phyloP scores from a whole-genome alignment of 805 yeast species.

The Sugiyamaella mastotermitis region DNA sequence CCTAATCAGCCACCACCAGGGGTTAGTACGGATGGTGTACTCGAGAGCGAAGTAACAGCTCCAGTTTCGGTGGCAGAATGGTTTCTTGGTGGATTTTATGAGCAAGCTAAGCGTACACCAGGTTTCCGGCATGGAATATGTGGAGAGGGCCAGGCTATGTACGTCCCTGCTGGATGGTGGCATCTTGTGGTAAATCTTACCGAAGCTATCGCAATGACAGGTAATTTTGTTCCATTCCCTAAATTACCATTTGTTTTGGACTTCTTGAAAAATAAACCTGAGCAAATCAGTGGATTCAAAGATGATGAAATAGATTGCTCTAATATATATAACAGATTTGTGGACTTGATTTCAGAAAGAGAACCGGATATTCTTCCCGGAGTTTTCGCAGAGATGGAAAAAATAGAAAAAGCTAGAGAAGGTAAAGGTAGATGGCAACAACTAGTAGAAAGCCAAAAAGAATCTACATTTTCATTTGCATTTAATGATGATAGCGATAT shows the following conservation, averaged over 20 bases:
- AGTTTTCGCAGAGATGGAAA: background rate
- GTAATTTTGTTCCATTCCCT: slow-evolving; percentile 73
- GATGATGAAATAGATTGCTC: slow-evolving; percentile 17
- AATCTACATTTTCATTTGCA: slow-evolving; percentile 35
- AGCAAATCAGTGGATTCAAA: slow-evolving; percentile 73
- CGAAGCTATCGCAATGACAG: slow-evolving; percentile 67
- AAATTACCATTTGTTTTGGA: slow-evolving; percentile 55
- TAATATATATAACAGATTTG: background rate
- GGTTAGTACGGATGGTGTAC: slow-evolving; percentile 57
- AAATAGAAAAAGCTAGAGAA: slow-evolving; percentile 26
- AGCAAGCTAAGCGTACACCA: slow-evolving; percentile 36
- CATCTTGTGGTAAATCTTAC: slow-evolving; percentile 83
- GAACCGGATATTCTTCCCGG: background rate
- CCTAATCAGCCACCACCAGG: slow-evolving; percentile 86
- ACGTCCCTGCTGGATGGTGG: slow-evolving; percentile 98
- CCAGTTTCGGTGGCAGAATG: slow-evolving; percentile 94
- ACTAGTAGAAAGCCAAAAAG: slow-evolving; percentile 8
- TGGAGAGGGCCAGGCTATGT: slow-evolving; percentile 74
- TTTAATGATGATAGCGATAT: slow-evolving; percentile 21
- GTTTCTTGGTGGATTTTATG: slow-evolving; percentile 74
- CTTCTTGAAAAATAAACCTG: slow-evolving; percentile 59
- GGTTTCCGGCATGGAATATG: slow-evolving; percentile 66
- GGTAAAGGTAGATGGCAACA: slow-evolving; percentile 53
- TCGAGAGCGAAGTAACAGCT: slow-evolving; percentile 82
- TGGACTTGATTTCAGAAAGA: background rate